Evolutionary conservation across 2,329 filamentous ascomycete species (phyloP), one percentile per base, ranked within the genome.

Genomic region (Fonsecaea monophora): DNA sequence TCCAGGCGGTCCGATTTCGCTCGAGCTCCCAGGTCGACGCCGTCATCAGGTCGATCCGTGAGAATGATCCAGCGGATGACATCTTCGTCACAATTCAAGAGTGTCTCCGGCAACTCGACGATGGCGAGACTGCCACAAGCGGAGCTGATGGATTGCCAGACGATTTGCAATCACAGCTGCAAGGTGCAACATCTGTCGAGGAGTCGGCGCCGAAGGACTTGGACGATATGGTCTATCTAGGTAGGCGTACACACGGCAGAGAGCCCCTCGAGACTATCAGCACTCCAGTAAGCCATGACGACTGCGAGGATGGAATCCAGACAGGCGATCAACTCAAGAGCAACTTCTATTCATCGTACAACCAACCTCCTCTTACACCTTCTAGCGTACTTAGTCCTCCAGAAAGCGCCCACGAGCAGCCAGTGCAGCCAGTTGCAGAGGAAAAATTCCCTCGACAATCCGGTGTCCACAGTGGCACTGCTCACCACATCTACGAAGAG

Each of bases 31-130:
- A 56, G 37, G 54, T 56, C 32, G 15, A 56, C 4, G 34, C 34
- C 54, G 15, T 35, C 32, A 40, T 56, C 34, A 50, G 25, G 12
- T 50, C 18, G 10, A 25, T 50, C 45, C 45, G 45, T 18, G 45
- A 25, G 7, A 10, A 25, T 12, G 18, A 50, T 10, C 45, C 45
- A 9, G 25, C 18, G 1, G 18, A 50, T 12, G 34, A 56, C 13
- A 56, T 56, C 37, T 40, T 56, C 21, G 34, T n/a, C n/a, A 56
- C 37, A n/a, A 56, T 35, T 13, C n/a, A 35, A 13, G 32, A 35
- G 30, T 56, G 54, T 37, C 37, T 56, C 32, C 15, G 21, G 34
- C 32, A 56, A 56, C 13, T 56, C 37, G 54, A 56, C 54, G 54
- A 50, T 4, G 18, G 40, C 40, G n/a, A 45, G 6, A 6, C 40